Evolutionary conservation across 495 filamentous ascomycete genomes (phyloP), one percentile per base, ranked within the genome.

Genomic region (Cudoniella acicularis): DNA sequence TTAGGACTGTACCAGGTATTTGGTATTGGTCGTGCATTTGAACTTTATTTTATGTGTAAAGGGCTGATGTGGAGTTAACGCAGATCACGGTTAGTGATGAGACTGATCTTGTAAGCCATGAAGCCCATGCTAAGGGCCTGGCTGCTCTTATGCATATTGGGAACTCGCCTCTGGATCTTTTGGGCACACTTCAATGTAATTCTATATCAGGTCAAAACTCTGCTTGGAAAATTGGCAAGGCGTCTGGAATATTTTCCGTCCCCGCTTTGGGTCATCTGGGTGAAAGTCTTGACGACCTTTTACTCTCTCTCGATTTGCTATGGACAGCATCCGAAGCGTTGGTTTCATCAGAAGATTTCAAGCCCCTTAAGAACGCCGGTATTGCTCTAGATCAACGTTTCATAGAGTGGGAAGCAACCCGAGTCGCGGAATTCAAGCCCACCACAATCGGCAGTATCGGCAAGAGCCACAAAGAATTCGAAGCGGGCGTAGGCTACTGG

Each of bases 1-100:
- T 53, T 73, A 17, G 70, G 69, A 21, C 57, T 73, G 17, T 73
- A 71, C 43, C 62, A 73, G 67, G 69, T 73, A 63, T 26, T 13
- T 18, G 3, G 11, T 25, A 3, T 50, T 24, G 22, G 8, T 10
- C 6, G 18, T 24, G 21, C 8, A 43, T n/a, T 10, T 17, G 2
- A 2, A 25, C 6, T n/a, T 11, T 17, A 30, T 30, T 23, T 11
- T 8, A 3, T 9, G 24, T 8, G 11, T 22, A 17, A 11, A 27
- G 3, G 3, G 24, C 3, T 10, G 8, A 54, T 17, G 24, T 40
- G 42, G 42, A 23, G 22, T 3, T 46, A 11, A 11, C 17, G 30
- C 25, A 59, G 57, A 59, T 59, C 4, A 23, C 22, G 10, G 47
- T 46, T 10, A n/a, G 47, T 17, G 42, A n/a, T 54, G 49, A 59